Conservation (phyloP, 2,329 filamentous ascomycete species). For the Aspergillus novofumigatus region DNA sequence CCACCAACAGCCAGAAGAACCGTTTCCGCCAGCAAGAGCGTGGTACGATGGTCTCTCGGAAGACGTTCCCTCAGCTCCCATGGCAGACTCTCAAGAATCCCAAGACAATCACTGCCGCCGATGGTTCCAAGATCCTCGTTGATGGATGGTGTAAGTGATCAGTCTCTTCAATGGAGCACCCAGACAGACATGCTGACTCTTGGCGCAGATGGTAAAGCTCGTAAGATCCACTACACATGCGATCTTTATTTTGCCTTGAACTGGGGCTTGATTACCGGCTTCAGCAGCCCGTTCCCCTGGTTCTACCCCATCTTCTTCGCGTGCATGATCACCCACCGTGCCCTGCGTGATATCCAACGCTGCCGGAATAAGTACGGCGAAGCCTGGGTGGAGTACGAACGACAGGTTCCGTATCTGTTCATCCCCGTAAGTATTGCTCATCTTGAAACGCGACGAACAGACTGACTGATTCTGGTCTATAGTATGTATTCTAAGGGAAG, state of each 20-base stretch:
- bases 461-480: background rate
- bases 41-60: slow-evolving; percentile 64
- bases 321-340: slow-evolving; percentile 75
- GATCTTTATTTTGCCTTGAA: slow-evolving; percentile 72
- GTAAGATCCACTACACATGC: slow-evolving; percentile 78
- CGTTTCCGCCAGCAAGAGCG: slow-evolving; percentile 78
- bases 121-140: slow-evolving; percentile 71
- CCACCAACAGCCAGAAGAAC: slow-evolving; percentile 90
- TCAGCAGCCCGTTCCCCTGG: slow-evolving; percentile 79
- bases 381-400: slow-evolving; percentile 77
- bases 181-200: slow-evolving; percentile 14
- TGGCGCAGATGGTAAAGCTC: slow-evolving; percentile 59
- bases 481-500: slow-evolving; percentile 33
- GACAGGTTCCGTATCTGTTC: slow-evolving; percentile 75
- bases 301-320: slow-evolving; percentile 82
- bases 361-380: slow-evolving; percentile 77
- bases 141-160: slow-evolving; percentile 72
- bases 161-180: background rate
- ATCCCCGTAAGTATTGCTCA: slow-evolving; percentile 57
- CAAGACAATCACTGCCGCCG: slow-evolving; percentile 66
- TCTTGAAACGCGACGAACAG: background rate
- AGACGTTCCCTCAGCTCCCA: slow-evolving; percentile 84
- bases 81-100: slow-evolving; percentile 82
- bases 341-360: slow-evolving; percentile 68
- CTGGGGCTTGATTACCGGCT: slow-evolving; percentile 80